Percentiles rank a stretch among this genome's conserved stretches.
phyloP scores from a whole-genome alignment of 2,329 filamentous ascomycete species.

The Endoconidiophora polonica region DNA sequence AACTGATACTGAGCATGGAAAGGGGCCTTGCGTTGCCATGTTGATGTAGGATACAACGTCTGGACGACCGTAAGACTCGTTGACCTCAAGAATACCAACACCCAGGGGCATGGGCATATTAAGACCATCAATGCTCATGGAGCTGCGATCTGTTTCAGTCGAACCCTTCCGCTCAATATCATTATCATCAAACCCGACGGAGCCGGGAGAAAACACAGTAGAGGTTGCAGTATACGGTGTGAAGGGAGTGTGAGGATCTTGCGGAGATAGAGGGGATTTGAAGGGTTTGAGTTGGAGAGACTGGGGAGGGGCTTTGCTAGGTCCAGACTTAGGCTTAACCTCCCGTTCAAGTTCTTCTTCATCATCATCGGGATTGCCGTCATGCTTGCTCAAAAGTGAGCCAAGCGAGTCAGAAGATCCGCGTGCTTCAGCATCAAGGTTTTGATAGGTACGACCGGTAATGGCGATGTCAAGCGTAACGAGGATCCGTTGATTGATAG shows the following conservation, averaged over 20 bases:
- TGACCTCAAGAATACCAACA: neutral
- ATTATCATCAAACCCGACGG: conserved; percentile 4
- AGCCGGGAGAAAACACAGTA: conserved; percentile 9
- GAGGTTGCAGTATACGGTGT: conserved; percentile 11
- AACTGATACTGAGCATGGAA: conserved; percentile 34
- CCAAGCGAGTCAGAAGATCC: conserved; percentile 8
- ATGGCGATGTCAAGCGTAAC: conserved; percentile 5
- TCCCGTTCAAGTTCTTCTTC: conserved; percentile 3
- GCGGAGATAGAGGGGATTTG: neutral
- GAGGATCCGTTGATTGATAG: conserved; percentile 22
- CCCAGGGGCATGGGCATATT: neutral
- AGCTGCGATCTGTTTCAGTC: conserved; percentile 8
- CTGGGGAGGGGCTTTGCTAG: conserved; percentile 1
- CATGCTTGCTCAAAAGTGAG: conserved; percentile 6
- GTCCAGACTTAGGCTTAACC: neutral
- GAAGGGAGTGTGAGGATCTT: neutral
- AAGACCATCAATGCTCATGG: conserved; percentile 6
- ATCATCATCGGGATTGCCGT: conserved; percentile 1
- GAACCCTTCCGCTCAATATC: conserved; percentile 9
- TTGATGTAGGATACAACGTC: conserved; percentile 23
- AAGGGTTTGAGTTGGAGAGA: conserved; percentile 10
- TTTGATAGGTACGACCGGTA: conserved; percentile 9
- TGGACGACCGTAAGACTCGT: conserved; percentile 10
- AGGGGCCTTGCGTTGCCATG: conserved; percentile 33
- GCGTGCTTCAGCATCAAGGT: neutral